Evolutionary conservation across 164 flowering plant genomes (phyloP).

Genomic region (Stephania japonica): DNA sequence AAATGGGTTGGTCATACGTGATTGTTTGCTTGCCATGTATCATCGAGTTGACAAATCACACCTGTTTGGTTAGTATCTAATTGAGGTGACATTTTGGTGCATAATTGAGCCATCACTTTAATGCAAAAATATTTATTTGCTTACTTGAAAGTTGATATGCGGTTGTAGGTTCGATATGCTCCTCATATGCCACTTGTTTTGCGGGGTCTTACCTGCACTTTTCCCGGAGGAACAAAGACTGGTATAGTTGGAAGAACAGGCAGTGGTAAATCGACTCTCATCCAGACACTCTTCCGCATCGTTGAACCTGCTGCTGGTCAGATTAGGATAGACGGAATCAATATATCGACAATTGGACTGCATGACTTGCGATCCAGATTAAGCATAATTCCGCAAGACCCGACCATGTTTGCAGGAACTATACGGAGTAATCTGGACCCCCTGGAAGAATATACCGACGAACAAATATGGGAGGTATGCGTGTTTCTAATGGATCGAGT

Average conservation of each 20-base stretch:
- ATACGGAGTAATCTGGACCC: slow-evolving; percentile 38
- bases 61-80: neutral
- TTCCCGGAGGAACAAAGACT: slow-evolving; percentile 32
- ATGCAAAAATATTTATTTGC: neutral
- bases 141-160: neutral
- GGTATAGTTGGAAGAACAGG: slow-evolving; percentile 48
- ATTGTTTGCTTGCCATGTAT: neutral
- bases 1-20: neutral
- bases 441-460: slow-evolving; percentile 36
- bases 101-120: neutral
- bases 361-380: slow-evolving; percentile 40
- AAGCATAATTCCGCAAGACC: slow-evolving; percentile 46
- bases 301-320: slow-evolving; percentile 37
- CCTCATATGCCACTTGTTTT: slow-evolving; percentile 39
- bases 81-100: neutral
- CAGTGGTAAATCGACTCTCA: slow-evolving; percentile 43
- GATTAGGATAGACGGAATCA: slow-evolving; percentile 30
- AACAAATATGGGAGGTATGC: slow-evolving; percentile 44
- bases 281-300: slow-evolving; percentile 36
- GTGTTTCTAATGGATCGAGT: neutral
- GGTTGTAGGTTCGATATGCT: slow-evolving; percentile 36
- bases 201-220: slow-evolving; percentile 32
- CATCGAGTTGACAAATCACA: neutral
- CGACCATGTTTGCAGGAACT: slow-evolving; percentile 45
- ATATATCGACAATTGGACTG: slow-evolving; percentile 35